These are phyloP conservation scores for Skeletonema potamos DNA, from an alignment of 108 stramenopile species.

Conservation along the genomic window DNA sequence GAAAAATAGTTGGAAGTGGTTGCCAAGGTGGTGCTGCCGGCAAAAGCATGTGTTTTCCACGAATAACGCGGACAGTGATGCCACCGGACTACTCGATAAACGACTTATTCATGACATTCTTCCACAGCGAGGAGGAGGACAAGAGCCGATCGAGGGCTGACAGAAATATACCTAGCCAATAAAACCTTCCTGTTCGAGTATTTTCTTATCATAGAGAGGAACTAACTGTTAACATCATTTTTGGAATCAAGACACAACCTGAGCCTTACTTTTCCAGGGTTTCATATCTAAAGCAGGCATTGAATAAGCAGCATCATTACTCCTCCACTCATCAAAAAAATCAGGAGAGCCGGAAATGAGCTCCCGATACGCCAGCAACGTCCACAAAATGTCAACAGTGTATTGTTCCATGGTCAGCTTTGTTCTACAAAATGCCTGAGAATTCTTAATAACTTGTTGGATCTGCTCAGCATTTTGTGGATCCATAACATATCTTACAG, in stretches of 20 bases:
- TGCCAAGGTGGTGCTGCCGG: not conserved
- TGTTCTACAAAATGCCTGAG: constrained; percentile 40
- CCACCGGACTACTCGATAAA: constrained; percentile 19
- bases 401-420: constrained; percentile 35
- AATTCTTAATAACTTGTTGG: constrained; percentile 33
- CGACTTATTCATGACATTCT: constrained; percentile 31
- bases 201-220: too few relatives aligned
- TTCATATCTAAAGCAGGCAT: constrained; percentile 25
- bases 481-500: constrained; percentile 26
- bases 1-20: not conserved
- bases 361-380: constrained; percentile 20
- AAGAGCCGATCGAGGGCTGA: constrained; percentile 20
- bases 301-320: constrained; percentile 16
- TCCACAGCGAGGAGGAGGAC: constrained; percentile 10
- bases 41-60: not conserved
- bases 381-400: constrained; percentile 32
- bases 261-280: constrained; percentile 10
- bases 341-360: constrained; percentile 20
- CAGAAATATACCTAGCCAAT: not conserved
- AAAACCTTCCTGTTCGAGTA: too few relatives aligned
- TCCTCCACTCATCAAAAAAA: constrained; percentile 17
- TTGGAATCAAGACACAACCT: not conserved
- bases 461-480: constrained; percentile 24
- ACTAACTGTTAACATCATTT: too few relatives aligned
- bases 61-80: not conserved